Conservation (phyloP, 202 grass and related monocot species). For the Digitaria exilis region DNA sequence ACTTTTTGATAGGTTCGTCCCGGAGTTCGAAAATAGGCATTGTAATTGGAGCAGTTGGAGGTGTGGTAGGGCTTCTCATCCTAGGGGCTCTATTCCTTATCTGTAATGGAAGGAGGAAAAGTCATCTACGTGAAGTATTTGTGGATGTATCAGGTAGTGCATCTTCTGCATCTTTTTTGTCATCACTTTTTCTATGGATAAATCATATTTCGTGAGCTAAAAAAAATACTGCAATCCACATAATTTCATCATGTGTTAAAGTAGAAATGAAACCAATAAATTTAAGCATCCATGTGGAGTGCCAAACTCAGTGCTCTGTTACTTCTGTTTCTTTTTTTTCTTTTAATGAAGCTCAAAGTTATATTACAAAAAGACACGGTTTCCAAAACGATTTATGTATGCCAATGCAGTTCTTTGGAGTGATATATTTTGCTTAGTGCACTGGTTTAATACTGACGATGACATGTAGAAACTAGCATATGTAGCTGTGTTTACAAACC, state of each 20-base stretch:
- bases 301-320: not conserved
- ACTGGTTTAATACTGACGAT: not conserved
- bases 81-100: slow-evolving; percentile 64
- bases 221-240: not conserved
- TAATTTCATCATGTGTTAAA: slow-evolving; percentile 23
- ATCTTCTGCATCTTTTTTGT: slow-evolving; percentile 17
- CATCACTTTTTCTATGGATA: not conserved
- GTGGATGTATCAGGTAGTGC: slow-evolving; percentile 90
- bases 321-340: not conserved
- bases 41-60: slow-evolving; percentile 69
- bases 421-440: slow-evolving; percentile 13
- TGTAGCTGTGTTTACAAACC: slow-evolving; percentile 6
- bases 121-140: slow-evolving; percentile 59
- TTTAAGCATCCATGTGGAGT: not conserved
- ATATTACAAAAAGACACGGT: not conserved
- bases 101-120: slow-evolving; percentile 67
- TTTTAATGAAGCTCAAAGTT: not conserved
- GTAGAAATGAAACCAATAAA: not conserved
- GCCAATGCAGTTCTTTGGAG: not conserved
- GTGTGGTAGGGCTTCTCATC: slow-evolving; percentile 58
- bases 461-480: slow-evolving; percentile 5
- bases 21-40: slow-evolving; percentile 62
- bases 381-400: not conserved
- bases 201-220: slow-evolving; percentile 13
- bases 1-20: slow-evolving; percentile 54